Evolutionary conservation across 1,139 yeast species (phyloP).

Genomic region (Candida sanyaensis): DNA sequence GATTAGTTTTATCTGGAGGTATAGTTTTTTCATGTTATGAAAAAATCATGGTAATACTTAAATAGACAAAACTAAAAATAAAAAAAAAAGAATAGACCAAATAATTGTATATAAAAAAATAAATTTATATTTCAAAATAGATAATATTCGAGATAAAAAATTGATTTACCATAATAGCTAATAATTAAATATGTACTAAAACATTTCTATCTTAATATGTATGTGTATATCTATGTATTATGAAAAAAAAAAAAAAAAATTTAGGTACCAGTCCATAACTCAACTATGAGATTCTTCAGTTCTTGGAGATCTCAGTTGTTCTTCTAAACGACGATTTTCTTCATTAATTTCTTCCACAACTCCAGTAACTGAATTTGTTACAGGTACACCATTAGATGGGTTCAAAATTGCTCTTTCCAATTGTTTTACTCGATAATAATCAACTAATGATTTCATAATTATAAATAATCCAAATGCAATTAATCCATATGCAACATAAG

Average conservation of each 20-base stretch:
- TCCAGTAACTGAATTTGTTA: constrained; percentile 5
- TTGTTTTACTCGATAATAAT: constrained; percentile 73
- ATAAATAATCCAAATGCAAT: constrained; percentile 71
- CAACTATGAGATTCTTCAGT: no score
- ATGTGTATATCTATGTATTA: background rate
- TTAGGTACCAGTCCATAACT: background rate
- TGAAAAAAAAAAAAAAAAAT: background rate
- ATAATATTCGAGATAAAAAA: background rate
- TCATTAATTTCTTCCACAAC: constrained; percentile 7
- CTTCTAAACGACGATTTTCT: constrained; percentile 1
- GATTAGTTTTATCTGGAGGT: constrained; percentile 91
- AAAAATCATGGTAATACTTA: constrained; percentile 68
- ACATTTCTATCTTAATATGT: background rate
- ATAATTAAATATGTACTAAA: background rate
- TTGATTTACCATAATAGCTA: background rate
- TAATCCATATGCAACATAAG: constrained; percentile 55
- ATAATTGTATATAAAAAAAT: background rate
- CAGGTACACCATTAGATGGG: constrained; percentile 8
- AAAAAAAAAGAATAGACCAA: background rate
- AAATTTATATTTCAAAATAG: no score
- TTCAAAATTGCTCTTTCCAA: constrained; percentile 67
- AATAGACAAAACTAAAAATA: constrained; percentile 18
- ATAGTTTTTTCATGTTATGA: constrained; percentile 95
- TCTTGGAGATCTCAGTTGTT: constrained; percentile 1
- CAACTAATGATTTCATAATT: constrained; percentile 64